These are phyloP conservation scores for Pezizomycotina sp. DNA, from an alignment of 2,329 filamentous ascomycete genomes.

Conservation along the genomic window DNA sequence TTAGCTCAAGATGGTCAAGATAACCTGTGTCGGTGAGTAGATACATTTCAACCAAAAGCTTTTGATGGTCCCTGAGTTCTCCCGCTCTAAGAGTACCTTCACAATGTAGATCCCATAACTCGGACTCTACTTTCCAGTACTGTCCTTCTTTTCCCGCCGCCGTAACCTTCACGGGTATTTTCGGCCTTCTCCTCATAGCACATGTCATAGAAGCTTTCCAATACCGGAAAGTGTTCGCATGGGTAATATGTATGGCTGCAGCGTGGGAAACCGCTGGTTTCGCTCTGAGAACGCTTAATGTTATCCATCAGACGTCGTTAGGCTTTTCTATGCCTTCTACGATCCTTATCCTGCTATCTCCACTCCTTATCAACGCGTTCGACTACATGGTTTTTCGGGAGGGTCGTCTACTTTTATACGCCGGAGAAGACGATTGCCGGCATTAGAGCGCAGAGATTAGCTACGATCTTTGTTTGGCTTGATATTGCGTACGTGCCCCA, in stretches of 20 bases:
- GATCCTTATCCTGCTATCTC: constrained; percentile 32
- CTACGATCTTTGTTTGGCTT: constrained; percentile 35
- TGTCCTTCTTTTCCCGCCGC: constrained; percentile 30
- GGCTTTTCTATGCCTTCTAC: constrained; percentile 28
- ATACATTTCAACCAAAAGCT: too few relatives aligned
- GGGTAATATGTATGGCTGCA: constrained; percentile 33
- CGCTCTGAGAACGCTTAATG: constrained; percentile 30
- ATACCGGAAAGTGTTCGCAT: constrained; percentile 30
- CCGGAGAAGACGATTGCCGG: constrained; percentile 29
- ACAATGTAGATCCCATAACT: too few relatives aligned
- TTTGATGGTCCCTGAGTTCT: too few relatives aligned
- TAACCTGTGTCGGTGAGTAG: too few relatives aligned
- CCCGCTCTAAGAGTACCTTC: too few relatives aligned
- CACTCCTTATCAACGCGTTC: constrained; percentile 28
- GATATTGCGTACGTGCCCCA: constrained; percentile 30
- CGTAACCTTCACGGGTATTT: constrained; percentile 28
- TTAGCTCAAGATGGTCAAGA: too few relatives aligned
- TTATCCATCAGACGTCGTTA: constrained; percentile 30
- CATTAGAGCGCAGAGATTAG: constrained; percentile 29
- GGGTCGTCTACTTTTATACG: constrained; percentile 28
- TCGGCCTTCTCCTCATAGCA: constrained; percentile 26
- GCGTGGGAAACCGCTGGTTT: constrained; percentile 33
- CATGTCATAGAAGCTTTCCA: constrained; percentile 29
- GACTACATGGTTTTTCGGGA: constrained; percentile 27
- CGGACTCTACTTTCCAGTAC: constrained; percentile 26